A percentile compares a stretch with the other conserved stretches of the same genome.
phyloP scores from a whole-genome alignment of 2,329 filamentous ascomycete species.

The Fusarium hostae region DNA sequence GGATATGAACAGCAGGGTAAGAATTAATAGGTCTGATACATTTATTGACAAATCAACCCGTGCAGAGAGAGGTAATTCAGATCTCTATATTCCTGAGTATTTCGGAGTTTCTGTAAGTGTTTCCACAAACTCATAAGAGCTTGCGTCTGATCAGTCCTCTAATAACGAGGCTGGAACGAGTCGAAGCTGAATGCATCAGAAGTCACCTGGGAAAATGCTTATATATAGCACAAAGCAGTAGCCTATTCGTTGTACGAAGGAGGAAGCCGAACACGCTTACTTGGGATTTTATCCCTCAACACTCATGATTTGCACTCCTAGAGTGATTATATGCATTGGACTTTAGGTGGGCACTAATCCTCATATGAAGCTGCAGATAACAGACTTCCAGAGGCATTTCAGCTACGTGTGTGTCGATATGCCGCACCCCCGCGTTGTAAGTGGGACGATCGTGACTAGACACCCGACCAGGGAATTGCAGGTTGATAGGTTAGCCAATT shows the following conservation, averaged over 20 bases:
- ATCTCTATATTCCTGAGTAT: neutral
- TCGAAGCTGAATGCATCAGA: neutral
- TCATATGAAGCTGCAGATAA: neutral
- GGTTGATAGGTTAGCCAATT: too few relatives aligned
- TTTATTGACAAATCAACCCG: rapidly evolving
- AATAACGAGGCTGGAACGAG: neutral
- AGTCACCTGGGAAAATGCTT: neutral
- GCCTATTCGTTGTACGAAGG: neutral
- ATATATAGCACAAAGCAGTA: neutral
- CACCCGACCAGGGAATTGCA: too few relatives aligned
- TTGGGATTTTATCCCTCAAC: too few relatives aligned
- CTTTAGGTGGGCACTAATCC: too few relatives aligned
- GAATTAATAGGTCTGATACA: neutral
- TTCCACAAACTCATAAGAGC: neutral
- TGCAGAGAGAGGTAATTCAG: neutral
- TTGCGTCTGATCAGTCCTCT: neutral
- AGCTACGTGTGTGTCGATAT: neutral
- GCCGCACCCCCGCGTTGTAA: neutral
- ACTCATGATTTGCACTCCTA: neutral
- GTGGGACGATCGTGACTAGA: neutral
- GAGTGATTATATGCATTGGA: neutral
- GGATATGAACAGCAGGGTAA: neutral
- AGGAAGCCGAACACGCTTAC: neutral
- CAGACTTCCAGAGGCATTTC: neutral
- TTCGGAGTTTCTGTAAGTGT: neutral